Percentiles rank a stretch among this genome's conserved stretches.
Conservation (phyloP, 495 filamentous ascomycete genomes). For the Aspergillus cavernicola region DNA sequence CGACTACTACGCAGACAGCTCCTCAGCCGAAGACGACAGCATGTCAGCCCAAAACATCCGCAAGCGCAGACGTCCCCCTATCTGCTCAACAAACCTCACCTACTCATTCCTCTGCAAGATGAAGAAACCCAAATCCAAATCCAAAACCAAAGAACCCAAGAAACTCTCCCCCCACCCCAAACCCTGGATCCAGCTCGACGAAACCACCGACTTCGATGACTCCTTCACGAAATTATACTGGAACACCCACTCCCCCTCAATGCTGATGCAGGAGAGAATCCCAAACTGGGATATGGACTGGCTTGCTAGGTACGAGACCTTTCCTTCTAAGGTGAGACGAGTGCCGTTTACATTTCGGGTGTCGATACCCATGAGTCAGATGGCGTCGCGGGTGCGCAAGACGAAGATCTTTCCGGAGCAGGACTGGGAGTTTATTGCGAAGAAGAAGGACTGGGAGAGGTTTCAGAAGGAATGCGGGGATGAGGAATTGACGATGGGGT, state of each 20-base stretch:
- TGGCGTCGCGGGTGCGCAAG: not conserved
- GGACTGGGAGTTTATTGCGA: conserved; percentile 6
- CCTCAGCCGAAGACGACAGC: not conserved
- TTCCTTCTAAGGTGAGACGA: not conserved
- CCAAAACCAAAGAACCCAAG: not conserved
- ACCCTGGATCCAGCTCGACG: not conserved
- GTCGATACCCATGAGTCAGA: not conserved
- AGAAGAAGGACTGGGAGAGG: not conserved
- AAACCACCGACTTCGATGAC: not conserved
- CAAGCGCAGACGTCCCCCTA: not conserved
- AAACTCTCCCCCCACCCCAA: not conserved
- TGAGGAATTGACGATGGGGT: not conserved
- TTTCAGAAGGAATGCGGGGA: not conserved
- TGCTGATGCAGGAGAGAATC: not conserved
- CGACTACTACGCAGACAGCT: too few relatives aligned
- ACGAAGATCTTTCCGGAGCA: conserved; percentile 7
- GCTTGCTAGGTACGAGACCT: not conserved
- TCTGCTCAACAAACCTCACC: not conserved
- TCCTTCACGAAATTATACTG: not conserved
- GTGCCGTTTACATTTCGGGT: not conserved
- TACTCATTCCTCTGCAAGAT: not conserved
- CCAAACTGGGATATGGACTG: not conserved
- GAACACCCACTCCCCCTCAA: too few relatives aligned
- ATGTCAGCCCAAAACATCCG: not conserved
- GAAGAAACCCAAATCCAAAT: not conserved